A percentile compares a stretch with the other conserved stretches of the same genome.
Conservation (phyloP, 192 early-diverging fungal species). For the Podochytrium sp. region DNA sequence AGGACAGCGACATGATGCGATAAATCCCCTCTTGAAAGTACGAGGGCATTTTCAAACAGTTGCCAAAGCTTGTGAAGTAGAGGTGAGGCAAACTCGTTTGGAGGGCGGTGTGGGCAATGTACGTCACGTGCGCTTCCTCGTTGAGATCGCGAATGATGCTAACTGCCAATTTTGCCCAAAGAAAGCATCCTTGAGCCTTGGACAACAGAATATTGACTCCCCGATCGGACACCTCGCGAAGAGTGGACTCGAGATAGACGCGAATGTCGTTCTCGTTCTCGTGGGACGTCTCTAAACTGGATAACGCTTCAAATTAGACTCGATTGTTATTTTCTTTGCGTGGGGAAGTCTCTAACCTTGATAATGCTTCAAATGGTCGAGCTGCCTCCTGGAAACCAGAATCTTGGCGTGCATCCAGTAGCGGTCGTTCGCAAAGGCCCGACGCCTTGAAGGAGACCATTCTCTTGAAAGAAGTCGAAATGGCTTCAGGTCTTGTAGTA, state of each 20-base stretch:
- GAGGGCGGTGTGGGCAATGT: not conserved
- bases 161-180: conserved; percentile 16
- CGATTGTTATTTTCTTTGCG: not conserved
- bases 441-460: too few species aligned
- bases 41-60: conserved; percentile 11
- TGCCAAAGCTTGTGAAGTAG: not conserved
- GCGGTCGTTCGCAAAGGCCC: not conserved
- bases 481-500: not conserved
- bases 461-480: not conserved
- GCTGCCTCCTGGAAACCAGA: not conserved
- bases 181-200: conserved; percentile 3
- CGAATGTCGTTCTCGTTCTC: not conserved
- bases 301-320: not conserved
- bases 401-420: not conserved
- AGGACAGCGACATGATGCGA: not conserved
- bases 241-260: conserved; percentile 10
- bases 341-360: too few species aligned
- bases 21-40: conserved; percentile 2
- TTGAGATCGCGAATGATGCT: conserved; percentile 20
- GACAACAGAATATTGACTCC: not conserved
- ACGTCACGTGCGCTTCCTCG: not conserved
- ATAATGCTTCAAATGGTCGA: too few species aligned
- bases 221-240: conserved; percentile 2
- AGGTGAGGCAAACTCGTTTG: not conserved
- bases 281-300: not conserved